Evolutionary conservation across 148 eudicot species (phyloP).

Genomic region (Fagopyrum homotropicum): DNA sequence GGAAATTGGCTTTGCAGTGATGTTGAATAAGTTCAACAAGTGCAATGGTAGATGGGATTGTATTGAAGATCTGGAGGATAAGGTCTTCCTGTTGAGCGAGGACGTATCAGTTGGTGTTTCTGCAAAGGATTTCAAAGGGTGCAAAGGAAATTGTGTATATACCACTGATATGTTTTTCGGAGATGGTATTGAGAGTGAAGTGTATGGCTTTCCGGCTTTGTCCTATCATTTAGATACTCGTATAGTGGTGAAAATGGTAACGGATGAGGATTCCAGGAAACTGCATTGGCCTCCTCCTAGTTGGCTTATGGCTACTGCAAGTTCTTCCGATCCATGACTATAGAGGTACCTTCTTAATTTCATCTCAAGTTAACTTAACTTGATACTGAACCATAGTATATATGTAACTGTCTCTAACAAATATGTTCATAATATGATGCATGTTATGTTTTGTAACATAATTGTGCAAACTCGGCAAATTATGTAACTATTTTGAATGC

Average conservation of each 20-base stretch:
- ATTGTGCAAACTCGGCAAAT: too few species aligned
- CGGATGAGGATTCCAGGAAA: neutral
- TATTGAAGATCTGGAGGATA: neutral
- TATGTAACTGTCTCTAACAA: too few species aligned
- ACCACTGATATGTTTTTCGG: constrained; percentile 6
- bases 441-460: too few species aligned
- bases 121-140: constrained; percentile 6
- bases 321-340: neutral
- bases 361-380: neutral
- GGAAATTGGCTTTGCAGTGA: neutral
- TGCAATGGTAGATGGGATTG: constrained; percentile 6
- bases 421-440: too few species aligned
- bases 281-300: constrained; percentile 20
- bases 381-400: too few species aligned
- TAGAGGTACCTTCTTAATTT: too few species aligned
- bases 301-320: constrained; percentile 9
- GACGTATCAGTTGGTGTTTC: constrained; percentile 13
- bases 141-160: constrained; percentile 11
- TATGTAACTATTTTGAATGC: too few species aligned
- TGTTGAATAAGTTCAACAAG: neutral
- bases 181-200: neutral
- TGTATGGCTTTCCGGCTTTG: neutral
- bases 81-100: constrained; percentile 16
- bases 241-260: neutral
- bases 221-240: neutral